A percentile compares a stretch with the other conserved stretches of the same genome.
Conservation (phyloP, 179 eudicot species). For the Vitellaria paradoxa region DNA sequence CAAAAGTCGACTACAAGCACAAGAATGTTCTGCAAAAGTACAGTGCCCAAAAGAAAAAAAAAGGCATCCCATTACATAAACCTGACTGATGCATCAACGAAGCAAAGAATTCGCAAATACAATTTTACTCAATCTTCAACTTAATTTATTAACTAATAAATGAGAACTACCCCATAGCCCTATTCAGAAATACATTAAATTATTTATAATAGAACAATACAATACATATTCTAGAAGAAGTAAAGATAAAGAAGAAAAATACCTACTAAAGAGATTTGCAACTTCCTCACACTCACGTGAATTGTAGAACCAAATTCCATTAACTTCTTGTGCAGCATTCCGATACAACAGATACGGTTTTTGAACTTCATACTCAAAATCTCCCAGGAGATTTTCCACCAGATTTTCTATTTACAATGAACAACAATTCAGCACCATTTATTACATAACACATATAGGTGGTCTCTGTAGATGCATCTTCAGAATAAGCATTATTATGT, state of each 20-base stretch:
- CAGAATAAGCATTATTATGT: neutral
- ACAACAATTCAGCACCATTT: slow-evolving; percentile 10
- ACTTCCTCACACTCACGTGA: slow-evolving; percentile 87
- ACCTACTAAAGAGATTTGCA: slow-evolving; percentile 85
- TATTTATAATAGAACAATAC: neutral
- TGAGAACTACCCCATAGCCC: neutral
- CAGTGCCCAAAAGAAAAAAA: too few species aligned
- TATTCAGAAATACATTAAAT: neutral
- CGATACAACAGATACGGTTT: slow-evolving; percentile 80
- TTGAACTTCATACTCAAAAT: slow-evolving; percentile 91
- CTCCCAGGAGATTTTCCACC: slow-evolving; percentile 84
- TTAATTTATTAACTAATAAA: neutral
- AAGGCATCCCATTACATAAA: neutral
- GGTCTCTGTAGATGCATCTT: neutral
- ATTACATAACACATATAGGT: neutral
- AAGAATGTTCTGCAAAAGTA: too few species aligned
- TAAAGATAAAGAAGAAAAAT: neutral
- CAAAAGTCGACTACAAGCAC: too few species aligned
- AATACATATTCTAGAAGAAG: neutral
- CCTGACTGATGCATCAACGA: neutral
- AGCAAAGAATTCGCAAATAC: neutral
- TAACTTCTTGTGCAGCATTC: slow-evolving; percentile 88
- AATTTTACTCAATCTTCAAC: slow-evolving; percentile 5
- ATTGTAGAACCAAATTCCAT: slow-evolving; percentile 97
- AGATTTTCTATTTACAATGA: slow-evolving; percentile 64